A percentile compares a stretch with the other conserved stretches of the same genome.
phyloP scores from a whole-genome alignment of 306 rosid species.

The Fagus sylvatica region DNA sequence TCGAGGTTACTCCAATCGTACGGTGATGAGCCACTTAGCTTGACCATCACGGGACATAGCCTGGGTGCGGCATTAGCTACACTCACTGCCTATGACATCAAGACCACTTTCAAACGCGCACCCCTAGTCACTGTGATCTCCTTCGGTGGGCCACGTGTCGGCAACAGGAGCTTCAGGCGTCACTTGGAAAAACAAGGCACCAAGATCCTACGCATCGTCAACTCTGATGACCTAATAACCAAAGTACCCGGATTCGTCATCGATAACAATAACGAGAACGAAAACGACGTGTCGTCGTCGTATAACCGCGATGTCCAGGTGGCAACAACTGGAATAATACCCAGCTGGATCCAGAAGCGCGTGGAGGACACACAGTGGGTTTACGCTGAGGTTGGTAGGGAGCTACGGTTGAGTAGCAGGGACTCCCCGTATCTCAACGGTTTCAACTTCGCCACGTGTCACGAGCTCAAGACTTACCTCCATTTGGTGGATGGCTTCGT shows the following conservation, averaged over 20 bases:
- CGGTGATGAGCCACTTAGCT: slow-evolving; percentile 53
- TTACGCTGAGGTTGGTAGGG: slow-evolving; percentile 80
- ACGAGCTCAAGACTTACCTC: slow-evolving; percentile 68
- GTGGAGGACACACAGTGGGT: slow-evolving; percentile 57
- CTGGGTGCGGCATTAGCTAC: slow-evolving; percentile 91
- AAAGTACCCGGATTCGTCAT: slow-evolving; percentile 64
- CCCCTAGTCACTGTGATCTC: slow-evolving; percentile 70
- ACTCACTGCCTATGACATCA: slow-evolving; percentile 59
- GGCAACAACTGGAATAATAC: slow-evolving; percentile 9
- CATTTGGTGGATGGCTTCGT: slow-evolving; percentile 65
- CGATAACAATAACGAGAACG: slow-evolving; percentile 8
- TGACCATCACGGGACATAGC: slow-evolving; percentile 90
- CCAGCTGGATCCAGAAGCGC: slow-evolving; percentile 49
- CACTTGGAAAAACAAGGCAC: slow-evolving; percentile 49
- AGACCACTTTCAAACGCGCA: slow-evolving; percentile 12
- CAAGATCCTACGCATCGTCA: slow-evolving; percentile 62
- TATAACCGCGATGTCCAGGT: background rate
- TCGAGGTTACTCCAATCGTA: slow-evolving; percentile 43
- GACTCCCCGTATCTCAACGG: slow-evolving; percentile 54
- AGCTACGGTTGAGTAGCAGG: slow-evolving; percentile 59
- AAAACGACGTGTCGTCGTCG: background rate
- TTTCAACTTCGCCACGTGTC: slow-evolving; percentile 57
- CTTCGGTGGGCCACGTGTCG: slow-evolving; percentile 81
- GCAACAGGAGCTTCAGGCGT: slow-evolving; percentile 52
- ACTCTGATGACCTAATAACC: slow-evolving; percentile 61